Base-by-base conservation (phyloP, 2,329 filamentous ascomycete species). In the Aspergillus ochraceoroseus region DNA sequence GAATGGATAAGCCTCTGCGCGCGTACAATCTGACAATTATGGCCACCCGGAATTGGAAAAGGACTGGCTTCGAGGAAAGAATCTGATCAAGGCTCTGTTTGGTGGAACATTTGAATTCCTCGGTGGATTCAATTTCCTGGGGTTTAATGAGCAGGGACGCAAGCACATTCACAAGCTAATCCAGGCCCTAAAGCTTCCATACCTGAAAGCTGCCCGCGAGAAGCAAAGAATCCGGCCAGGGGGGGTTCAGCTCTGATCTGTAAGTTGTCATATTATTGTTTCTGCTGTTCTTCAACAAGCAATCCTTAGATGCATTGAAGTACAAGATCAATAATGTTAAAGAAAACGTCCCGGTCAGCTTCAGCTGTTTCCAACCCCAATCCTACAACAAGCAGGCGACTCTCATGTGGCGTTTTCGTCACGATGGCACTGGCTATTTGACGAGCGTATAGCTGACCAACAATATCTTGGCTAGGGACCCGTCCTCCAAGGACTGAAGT, bases 401-500 rank as follows among this genome's bases (percentile, higher is more conserved):
- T 72, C 59, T 83, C 80, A 30, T 71, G 67, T 4, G 87, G 80
- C 37, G 85, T 75, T 48, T 81, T 81, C 44, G 83, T 78, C 12
- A 82, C 74, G 44, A 98, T 76, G 26, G 83, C 78, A 56, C 82
- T 94, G 4, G 84, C 92, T 51, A 96, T 83, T 57, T 95, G 90
- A 29, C 86, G 86, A 2, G 89, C 89, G 57, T 94, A 83, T 1
- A 95, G 77, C 62, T 95, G 89, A 1, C 87, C 90, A 4, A 94
- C 65, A 0, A 84, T 86, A 58, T 95, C 88, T 29, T 88, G 77
- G 32, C 85, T 81, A 37, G 83, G 75, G 20, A 83, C 80, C 31
- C 89, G 87, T 7, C 84, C 88, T 2, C 92, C 92, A 0, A 98
- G 73, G 2, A 98, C 70, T 0, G 88, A 94, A 25, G 81, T 90